A percentile compares a stretch with the other conserved stretches of the same genome.
phyloP scores from a whole-genome alignment of 2,329 filamentous ascomycete genomes.

The Colletotrichum tofieldiae region DNA sequence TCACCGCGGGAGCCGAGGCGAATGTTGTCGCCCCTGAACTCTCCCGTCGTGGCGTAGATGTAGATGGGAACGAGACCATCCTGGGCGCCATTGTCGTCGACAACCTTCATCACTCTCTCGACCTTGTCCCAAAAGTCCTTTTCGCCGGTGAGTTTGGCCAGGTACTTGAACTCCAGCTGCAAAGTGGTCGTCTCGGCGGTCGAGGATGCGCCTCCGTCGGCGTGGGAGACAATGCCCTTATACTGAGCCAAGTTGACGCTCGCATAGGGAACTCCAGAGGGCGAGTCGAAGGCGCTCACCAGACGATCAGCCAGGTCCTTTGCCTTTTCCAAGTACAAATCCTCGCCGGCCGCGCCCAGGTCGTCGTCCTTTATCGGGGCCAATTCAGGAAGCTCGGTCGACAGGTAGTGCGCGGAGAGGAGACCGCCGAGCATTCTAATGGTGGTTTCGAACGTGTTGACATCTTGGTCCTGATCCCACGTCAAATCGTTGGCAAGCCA shows the following conservation, averaged over 20 bases:
- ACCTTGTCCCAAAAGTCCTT: constrained; percentile 92
- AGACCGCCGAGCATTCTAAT: constrained; percentile 97
- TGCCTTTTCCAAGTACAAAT: constrained; percentile 96
- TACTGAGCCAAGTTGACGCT: constrained; percentile 89
- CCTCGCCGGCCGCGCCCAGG: constrained; percentile 82
- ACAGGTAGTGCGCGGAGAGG: constrained; percentile 95
- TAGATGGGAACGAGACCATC: constrained; percentile 95
- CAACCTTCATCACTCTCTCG: constrained; percentile 91
- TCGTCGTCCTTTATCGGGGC: constrained; percentile 83
- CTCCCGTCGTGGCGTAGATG: constrained; percentile 83
- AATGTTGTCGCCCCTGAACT: constrained; percentile 88
- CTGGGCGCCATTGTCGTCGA: constrained; percentile 84
- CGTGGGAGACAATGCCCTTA: constrained; percentile 84
- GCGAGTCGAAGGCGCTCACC: constrained; percentile 88
- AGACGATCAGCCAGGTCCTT: constrained; percentile 92
- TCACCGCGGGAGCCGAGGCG: constrained; percentile 94
- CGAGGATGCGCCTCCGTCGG: constrained; percentile 89
- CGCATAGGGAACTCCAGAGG: constrained; percentile 89
- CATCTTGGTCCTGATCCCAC: constrained; percentile 94
- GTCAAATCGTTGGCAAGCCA: constrained; percentile 88
- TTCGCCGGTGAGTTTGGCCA: constrained; percentile 95
- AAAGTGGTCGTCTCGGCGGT: constrained; percentile 94
- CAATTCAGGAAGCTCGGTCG: constrained; percentile 84
- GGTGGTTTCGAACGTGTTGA: constrained; percentile 98
- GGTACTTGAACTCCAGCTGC: constrained; percentile 97